These are phyloP conservation scores for Candida mesenterica DNA, from an alignment of 1,139 yeast species.

Conservation along the genomic window DNA sequence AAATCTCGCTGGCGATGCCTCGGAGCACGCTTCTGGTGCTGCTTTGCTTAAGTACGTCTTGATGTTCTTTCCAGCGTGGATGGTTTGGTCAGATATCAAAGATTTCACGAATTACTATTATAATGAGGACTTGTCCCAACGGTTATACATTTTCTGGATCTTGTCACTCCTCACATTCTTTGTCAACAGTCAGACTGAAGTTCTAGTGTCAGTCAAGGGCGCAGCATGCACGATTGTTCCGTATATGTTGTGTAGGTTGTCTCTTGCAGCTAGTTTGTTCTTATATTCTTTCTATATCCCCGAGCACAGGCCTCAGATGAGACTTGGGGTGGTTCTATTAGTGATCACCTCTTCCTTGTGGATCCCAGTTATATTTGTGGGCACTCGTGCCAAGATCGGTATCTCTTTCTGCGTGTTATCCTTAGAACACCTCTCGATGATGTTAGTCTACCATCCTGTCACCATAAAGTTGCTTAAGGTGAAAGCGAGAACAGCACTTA, in stretches of 20 bases:
- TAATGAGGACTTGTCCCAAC: conserved; percentile 59
- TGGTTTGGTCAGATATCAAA: conserved; percentile 62
- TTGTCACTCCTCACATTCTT: conserved; percentile 49
- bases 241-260: conserved; percentile 46
- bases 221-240: conserved; percentile 48
- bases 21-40: conserved; percentile 48
- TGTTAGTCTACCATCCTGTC: conserved; percentile 45
- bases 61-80: conserved; percentile 58
- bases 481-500: conserved; percentile 57
- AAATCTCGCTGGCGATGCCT: conserved; percentile 54
- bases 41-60: conserved; percentile 50
- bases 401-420: conserved; percentile 40
- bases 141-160: conserved; percentile 53
- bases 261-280: conserved; percentile 33
- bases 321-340: conserved; percentile 36
- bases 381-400: conserved; percentile 47
- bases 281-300: conserved; percentile 50
- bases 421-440: conserved; percentile 38
- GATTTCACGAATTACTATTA: conserved; percentile 65
- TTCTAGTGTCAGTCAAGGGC: conserved; percentile 31
- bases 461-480: conserved; percentile 40
- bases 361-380: conserved; percentile 49
- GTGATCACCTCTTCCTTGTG: conserved; percentile 36
- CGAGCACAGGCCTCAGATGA: conserved; percentile 54
- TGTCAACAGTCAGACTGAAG: conserved; percentile 47